Percentiles rank a stretch among this genome's conserved stretches.
Evolutionary conservation across 306 rosid species (phyloP).

Genomic region (Quercus aquifolioides): DNA sequence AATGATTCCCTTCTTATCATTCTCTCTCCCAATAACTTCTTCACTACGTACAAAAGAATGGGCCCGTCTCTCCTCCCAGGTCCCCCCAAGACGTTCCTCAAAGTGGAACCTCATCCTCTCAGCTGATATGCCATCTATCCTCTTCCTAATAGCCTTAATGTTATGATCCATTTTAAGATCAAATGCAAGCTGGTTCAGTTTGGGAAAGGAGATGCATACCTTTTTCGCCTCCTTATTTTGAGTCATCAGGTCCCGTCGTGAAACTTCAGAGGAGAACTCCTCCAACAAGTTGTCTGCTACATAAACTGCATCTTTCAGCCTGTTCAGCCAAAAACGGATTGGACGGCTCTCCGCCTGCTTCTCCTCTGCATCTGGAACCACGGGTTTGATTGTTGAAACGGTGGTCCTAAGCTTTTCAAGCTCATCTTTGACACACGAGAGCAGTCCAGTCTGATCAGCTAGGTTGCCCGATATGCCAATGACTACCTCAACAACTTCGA

Average conservation of each 20-base stretch:
- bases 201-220: background rate
- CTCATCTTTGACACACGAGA: background rate
- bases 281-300: background rate
- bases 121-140: too few relatives aligned
- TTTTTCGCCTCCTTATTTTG: background rate
- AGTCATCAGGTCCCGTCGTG: background rate
- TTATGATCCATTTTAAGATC: too few relatives aligned
- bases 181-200: too few relatives aligned
- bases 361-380: background rate
- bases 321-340: too few relatives aligned
- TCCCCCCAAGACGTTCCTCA: background rate
- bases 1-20: background rate
- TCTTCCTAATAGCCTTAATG: too few relatives aligned
- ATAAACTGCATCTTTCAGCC: too few relatives aligned
- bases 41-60: fast-evolving
- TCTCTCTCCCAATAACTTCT: too few relatives aligned
- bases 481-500: background rate
- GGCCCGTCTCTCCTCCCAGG: background rate
- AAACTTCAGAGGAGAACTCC: background rate
- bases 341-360: fast-evolving
- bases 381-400: background rate
- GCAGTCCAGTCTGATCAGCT: too few relatives aligned
- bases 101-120: background rate
- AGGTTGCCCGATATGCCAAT: background rate
- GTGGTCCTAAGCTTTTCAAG: background rate